These are phyloP conservation scores for Podospora australis DNA, from an alignment of 495 filamentous ascomycete species.

Conservation along the genomic window DNA sequence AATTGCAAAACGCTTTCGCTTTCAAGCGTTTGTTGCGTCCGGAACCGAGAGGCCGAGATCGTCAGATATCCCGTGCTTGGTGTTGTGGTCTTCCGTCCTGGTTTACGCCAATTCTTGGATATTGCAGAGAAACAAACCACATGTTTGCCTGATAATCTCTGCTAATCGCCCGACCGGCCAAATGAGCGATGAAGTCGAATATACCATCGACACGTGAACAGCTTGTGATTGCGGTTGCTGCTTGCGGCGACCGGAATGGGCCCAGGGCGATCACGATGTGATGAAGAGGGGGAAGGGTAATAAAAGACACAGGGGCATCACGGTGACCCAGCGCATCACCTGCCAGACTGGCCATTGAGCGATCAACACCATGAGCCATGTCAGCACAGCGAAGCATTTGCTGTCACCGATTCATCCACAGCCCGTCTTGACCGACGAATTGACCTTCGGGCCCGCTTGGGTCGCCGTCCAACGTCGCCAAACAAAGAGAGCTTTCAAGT, in stretches of 20 bases:
- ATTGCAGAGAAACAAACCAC: not conserved
- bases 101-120: no score
- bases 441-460: slow-evolving; percentile 13
- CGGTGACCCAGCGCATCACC: slow-evolving; percentile 10
- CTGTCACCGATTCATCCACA: slow-evolving; percentile 25
- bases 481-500: no score
- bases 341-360: slow-evolving; percentile 19
- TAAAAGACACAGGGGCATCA: slow-evolving; percentile 8
- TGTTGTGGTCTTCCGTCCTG: no score
- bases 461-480: no score
- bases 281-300: slow-evolving; percentile 11
- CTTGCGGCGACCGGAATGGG: slow-evolving; percentile 23
- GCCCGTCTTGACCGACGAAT: slow-evolving; percentile 19
- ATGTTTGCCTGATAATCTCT: not conserved
- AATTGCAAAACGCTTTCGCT: no score
- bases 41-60: not conserved
- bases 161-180: no score
- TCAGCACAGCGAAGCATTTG: slow-evolving; percentile 21
- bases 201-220: no score
- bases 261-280: slow-evolving; percentile 25
- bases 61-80: slow-evolving; percentile 1
- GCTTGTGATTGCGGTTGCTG: no score
- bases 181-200: no score
- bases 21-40: no score
- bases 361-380: slow-evolving; percentile 17